Evolutionary conservation across 2,329 filamentous ascomycete genomes (phyloP).

Genomic region (Dothiorella sarmentorum): DNA sequence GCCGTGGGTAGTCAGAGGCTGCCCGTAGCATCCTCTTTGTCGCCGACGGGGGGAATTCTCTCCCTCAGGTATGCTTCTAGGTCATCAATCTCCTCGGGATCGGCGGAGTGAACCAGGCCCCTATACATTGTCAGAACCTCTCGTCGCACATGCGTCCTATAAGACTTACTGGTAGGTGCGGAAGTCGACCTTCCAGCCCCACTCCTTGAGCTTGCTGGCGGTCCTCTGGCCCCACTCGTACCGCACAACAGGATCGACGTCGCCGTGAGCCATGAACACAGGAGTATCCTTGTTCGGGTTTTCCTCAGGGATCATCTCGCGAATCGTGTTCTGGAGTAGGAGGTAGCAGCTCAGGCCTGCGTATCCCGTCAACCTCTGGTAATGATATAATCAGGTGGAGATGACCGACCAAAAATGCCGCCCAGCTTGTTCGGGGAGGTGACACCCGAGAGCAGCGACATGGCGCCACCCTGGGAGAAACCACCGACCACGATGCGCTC

Average conservation of each 20-base stretch:
- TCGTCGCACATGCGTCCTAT: too few species aligned
- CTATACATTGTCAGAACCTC: conserved; percentile 43
- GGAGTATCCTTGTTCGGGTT: conserved; percentile 71
- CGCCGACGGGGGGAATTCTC: conserved; percentile 49
- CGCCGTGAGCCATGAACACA: conserved; percentile 88
- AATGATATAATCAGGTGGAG: not conserved
- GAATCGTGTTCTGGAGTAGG: conserved; percentile 63
- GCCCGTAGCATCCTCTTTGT: conserved; percentile 23
- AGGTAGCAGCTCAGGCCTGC: conserved; percentile 72
- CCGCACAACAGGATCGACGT: conserved; percentile 68
- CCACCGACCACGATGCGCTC: conserved; percentile 82
- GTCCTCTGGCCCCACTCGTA: conserved; percentile 66
- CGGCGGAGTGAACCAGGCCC: conserved; percentile 71
- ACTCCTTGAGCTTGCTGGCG: conserved; percentile 61
- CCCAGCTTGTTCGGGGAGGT: conserved; percentile 72
- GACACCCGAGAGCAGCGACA: conserved; percentile 76
- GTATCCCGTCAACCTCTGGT: not conserved
- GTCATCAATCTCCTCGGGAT: conserved; percentile 75
- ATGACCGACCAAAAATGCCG: conserved; percentile 65
- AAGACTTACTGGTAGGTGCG: conserved; percentile 66
- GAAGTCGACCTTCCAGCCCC: conserved; percentile 72
- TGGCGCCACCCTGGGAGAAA: conserved; percentile 83
- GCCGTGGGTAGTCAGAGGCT: conserved; percentile 12
- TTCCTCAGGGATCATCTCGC: conserved; percentile 40
- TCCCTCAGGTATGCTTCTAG: conserved; percentile 63